phyloP scores from a whole-genome alignment of 1,139 yeast species.

The Blastobotrys ciferrii region DNA sequence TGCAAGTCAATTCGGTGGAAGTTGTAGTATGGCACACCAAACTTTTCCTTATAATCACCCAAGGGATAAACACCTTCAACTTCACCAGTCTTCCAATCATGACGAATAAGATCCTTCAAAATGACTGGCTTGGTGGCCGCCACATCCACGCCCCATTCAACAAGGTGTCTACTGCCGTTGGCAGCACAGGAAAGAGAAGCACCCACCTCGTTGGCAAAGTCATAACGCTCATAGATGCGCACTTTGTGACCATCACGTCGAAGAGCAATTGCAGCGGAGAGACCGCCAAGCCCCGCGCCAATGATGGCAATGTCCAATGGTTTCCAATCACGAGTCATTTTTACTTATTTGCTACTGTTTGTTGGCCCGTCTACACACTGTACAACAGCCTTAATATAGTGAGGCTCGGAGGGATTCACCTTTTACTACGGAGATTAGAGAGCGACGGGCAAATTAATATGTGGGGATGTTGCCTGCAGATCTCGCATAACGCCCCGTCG shows the following conservation, averaged over 20 bases:
- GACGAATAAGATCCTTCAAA: slow-evolving; percentile 28
- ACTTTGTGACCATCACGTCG: slow-evolving; percentile 10
- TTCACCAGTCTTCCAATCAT: slow-evolving; percentile 20
- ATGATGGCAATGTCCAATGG: slow-evolving; percentile 12
- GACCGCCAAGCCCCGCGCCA: slow-evolving; percentile 16
- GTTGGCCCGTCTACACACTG: background rate
- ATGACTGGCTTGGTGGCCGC: slow-evolving; percentile 30
- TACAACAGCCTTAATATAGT: background rate
- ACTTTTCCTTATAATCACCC: slow-evolving; percentile 18
- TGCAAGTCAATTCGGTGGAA: slow-evolving; percentile 40
- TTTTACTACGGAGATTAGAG: slow-evolving; percentile 5
- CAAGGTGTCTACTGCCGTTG: slow-evolving; percentile 35
- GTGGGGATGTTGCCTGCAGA: background rate
- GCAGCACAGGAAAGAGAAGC: slow-evolving; percentile 44
- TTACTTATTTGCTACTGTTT: background rate
- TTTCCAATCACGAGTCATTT: slow-evolving; percentile 10
- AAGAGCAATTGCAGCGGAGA: slow-evolving; percentile 13
- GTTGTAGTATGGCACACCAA: slow-evolving; percentile 28
- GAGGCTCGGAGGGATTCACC: background rate
- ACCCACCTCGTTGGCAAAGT: slow-evolving; percentile 43
- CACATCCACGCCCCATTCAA: slow-evolving; percentile 33
- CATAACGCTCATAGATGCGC: slow-evolving; percentile 6
- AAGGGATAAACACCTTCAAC: slow-evolving; percentile 14
- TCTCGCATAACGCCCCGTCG: background rate
- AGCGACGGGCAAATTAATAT: slow-evolving; percentile 7